Base-by-base conservation (phyloP, 2,329 filamentous ascomycete genomes). In the Thermothelomyces thermophilus region DNA sequence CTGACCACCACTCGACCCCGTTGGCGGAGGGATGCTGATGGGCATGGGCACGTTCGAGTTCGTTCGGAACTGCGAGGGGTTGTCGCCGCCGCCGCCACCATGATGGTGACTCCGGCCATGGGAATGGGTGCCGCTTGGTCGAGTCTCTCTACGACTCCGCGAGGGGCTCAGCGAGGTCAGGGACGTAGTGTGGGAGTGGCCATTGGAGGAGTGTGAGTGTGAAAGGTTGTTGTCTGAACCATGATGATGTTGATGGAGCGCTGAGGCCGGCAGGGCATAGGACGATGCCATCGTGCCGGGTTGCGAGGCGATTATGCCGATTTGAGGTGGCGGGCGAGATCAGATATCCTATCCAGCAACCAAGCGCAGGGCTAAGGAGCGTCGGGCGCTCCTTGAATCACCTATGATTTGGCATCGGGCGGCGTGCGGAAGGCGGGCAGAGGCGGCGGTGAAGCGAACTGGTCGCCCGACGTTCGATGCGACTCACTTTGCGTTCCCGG, bases 231-330 rank as follows among this genome's bases (percentile, higher is more conserved):
- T 46, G 24, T 60, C 58, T 8, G 57, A 48, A 4, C 49, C 49
- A 43, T 59, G 69, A 47, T 72, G 66, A 56, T 76, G 70, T 56
- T 73, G 73, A 46, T 73, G 71, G 40, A 77, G 63, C 34, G 73
- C 68, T 31, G 75, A 69, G 31, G 74, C 70, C n/a, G 77, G 77
- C 48, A 80, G 64, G 45, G 71, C 68, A 61, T 77, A 80, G 19
- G 77, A 73, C 33, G 76, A 73, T 52, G 73, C 70, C 73, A 77
- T 77, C 50, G 51, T 65, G 41, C 24, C n/a, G 43, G 4, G 43
- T 37, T 10, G 16, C 24, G 24, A 28, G 3, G 11, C 26, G n/a
- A 14, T 17, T 11, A 11, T 6, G 13, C 6, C 13, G 33, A 35
- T 9, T 31, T 6, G 13, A 9, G 9, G 3, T 28, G 9, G 7